A percentile compares a stretch with the other conserved stretches of the same genome.
phyloP scores from a whole-genome alignment of 2,329 filamentous ascomycete genomes.

The Xylariaceae sp. region DNA sequence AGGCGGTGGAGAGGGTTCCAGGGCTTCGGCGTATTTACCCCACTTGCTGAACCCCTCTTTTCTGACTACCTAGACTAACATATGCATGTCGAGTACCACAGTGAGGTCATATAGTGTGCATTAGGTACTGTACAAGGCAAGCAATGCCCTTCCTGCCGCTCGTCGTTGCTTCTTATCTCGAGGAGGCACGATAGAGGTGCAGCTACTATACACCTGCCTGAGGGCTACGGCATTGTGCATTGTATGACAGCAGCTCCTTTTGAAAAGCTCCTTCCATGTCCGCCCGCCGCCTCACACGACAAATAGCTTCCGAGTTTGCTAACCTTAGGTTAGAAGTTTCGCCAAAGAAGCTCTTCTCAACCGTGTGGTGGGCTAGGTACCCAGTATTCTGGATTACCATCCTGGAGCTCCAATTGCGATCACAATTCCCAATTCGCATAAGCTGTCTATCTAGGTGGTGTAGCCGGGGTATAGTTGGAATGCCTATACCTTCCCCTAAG shows the following conservation, averaged over 20 bases:
- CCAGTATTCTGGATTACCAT: not conserved
- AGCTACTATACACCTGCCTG: not conserved
- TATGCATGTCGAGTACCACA: conserved; percentile 11
- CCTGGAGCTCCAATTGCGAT: not conserved
- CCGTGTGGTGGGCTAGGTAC: conserved; percentile 11
- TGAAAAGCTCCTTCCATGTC: conserved; percentile 11
- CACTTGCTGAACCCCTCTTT: conserved; percentile 26
- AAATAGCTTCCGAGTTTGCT: not conserved
- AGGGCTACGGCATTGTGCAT: conserved; percentile 6
- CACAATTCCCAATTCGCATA: not conserved
- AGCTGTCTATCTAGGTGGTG: not conserved
- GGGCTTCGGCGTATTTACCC: conserved; percentile 20
- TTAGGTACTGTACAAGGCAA: not conserved
- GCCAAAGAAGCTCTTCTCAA: not conserved
- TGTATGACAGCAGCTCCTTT: conserved; percentile 8
- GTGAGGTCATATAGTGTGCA: conserved; percentile 15
- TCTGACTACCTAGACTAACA: conserved; percentile 18
- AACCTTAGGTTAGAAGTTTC: conserved; percentile 5
- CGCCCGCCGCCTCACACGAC: conserved; percentile 15
- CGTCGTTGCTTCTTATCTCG: too few relatives aligned
- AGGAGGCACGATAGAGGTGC: not conserved
- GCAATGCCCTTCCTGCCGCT: not conserved
- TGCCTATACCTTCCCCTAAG: not conserved
- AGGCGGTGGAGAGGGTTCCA: conserved; percentile 7
- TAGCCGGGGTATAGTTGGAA: not conserved